Percentiles rank a stretch among this genome's conserved stretches.
Evolutionary conservation across 106 monocot genomes (phyloP).

Genomic region (Triglochin maritima): DNA sequence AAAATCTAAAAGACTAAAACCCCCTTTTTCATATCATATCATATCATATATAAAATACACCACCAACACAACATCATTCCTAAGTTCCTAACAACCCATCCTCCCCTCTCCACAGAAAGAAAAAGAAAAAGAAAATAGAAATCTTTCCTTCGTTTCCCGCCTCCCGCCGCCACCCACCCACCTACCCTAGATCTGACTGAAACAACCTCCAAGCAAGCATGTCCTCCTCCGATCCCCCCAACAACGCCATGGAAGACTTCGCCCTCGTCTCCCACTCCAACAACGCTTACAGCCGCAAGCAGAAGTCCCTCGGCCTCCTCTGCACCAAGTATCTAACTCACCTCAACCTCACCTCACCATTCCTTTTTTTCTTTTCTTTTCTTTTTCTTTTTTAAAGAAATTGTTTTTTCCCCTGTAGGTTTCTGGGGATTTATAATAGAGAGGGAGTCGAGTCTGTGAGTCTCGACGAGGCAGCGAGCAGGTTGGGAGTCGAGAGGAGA

Average conservation of each 20-base stretch:
- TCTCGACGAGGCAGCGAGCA: slow-evolving; percentile 67
- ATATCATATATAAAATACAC: too few species aligned
- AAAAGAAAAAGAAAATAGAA: too few species aligned
- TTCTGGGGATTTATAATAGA: slow-evolving; percentile 50
- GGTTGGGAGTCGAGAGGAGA: slow-evolving; percentile 79
- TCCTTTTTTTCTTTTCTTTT: background rate
- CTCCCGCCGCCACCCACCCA: too few species aligned
- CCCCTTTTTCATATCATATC: too few species aligned
- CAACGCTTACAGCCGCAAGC: slow-evolving; percentile 62
- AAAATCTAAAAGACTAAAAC: too few species aligned
- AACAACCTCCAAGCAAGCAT: too few species aligned
- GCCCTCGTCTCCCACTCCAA: background rate
- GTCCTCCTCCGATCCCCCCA: too few species aligned
- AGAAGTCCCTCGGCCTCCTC: slow-evolving; percentile 77
- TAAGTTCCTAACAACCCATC: too few species aligned
- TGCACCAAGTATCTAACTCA: slow-evolving; percentile 51
- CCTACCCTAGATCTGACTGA: too few species aligned
- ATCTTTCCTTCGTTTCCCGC: too few species aligned
- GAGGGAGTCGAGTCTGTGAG: slow-evolving; percentile 51
- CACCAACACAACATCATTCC: too few species aligned
- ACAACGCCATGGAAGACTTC: background rate
- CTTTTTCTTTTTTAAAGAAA: slow-evolving; percentile 1
- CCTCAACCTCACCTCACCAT: background rate
- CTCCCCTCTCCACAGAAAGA: too few species aligned
- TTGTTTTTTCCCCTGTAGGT: slow-evolving; percentile 22